Conservation (phyloP, 306 rosid genomes). For the Vigna hirtella region DNA sequence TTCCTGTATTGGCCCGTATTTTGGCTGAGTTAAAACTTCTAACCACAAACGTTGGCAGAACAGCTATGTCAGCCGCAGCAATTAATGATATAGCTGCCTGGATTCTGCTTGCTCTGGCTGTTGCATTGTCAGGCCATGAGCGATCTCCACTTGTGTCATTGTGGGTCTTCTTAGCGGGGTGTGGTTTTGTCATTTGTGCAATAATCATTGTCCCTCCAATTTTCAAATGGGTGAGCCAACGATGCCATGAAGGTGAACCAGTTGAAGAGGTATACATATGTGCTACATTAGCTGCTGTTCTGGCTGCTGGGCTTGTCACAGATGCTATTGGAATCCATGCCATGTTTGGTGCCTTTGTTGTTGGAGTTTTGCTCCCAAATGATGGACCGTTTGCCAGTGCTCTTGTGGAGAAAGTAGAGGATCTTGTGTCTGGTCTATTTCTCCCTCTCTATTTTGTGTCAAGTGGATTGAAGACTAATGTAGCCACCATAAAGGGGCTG, state of each 20-base stretch:
- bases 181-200: conserved; percentile 57
- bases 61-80: conserved; percentile 97
- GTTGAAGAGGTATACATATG: conserved; percentile 76
- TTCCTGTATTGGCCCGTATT: conserved; percentile 91
- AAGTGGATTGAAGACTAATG: conserved; percentile 87
- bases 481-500: conserved; percentile 76
- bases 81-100: conserved; percentile 91
- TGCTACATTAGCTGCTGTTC: conserved; percentile 66
- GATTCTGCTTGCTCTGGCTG: conserved; percentile 90
- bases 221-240: conserved; percentile 67
- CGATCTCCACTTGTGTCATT: conserved; percentile 69
- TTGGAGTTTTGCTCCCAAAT: conserved; percentile 79
- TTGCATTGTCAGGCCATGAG: conserved; percentile 71
- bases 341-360: conserved; percentile 87
- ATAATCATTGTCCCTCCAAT: conserved; percentile 59
- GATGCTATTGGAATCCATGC: conserved; percentile 93
- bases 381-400: conserved; percentile 77
- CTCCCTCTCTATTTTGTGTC: conserved; percentile 87
- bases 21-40: conserved; percentile 87
- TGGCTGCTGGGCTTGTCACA: conserved; percentile 83
- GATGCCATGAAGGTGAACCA: conserved; percentile 78
- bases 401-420: conserved; percentile 87
- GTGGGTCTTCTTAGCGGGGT: conserved; percentile 83
- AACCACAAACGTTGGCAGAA: conserved; percentile 77
- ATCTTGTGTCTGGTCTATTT: conserved; percentile 85